These are phyloP conservation scores for Yamagishiella unicocca DNA, from an alignment of 139 green algal genomes.

Conservation along the genomic window DNA sequence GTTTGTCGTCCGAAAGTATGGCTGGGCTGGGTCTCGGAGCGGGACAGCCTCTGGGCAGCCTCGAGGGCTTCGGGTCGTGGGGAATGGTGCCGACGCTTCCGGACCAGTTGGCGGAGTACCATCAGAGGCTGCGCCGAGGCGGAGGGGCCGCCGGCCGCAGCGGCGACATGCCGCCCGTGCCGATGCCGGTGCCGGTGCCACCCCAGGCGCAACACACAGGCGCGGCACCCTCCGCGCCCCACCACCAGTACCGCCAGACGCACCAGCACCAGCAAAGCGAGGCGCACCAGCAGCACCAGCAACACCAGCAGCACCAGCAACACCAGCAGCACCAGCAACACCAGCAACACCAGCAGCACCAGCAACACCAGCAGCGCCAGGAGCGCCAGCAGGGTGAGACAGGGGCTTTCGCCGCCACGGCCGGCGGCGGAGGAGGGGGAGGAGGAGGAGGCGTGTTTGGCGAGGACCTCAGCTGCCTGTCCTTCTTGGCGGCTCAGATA, in stretches of 20 bases:
- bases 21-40: not conserved
- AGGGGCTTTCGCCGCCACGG: not conserved
- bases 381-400: not conserved
- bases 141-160: not conserved
- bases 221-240: too few species aligned
- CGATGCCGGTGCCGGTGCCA: too few species aligned
- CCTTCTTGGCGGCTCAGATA: slow-evolving; percentile 1
- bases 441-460: not conserved
- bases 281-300: too few species aligned
- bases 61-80: slow-evolving; percentile 14
- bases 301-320: too few species aligned
- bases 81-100: slow-evolving; percentile 1
- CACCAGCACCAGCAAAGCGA: too few species aligned
- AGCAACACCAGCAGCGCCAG: not conserved
- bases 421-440: not conserved
- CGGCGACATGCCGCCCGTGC: too few species aligned
- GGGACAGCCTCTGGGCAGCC: not conserved
- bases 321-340: not conserved
- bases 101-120: slow-evolving; percentile 3
- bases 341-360: not conserved
- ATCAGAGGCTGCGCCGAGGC: not conserved
- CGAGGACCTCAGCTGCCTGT: slow-evolving; percentile 39
- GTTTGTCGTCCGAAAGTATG: not conserved
- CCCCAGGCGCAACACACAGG: too few species aligned
- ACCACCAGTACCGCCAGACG: too few species aligned